phyloP scores from a whole-genome alignment of 2,329 filamentous ascomycete species.

The Aspergillus niger region DNA sequence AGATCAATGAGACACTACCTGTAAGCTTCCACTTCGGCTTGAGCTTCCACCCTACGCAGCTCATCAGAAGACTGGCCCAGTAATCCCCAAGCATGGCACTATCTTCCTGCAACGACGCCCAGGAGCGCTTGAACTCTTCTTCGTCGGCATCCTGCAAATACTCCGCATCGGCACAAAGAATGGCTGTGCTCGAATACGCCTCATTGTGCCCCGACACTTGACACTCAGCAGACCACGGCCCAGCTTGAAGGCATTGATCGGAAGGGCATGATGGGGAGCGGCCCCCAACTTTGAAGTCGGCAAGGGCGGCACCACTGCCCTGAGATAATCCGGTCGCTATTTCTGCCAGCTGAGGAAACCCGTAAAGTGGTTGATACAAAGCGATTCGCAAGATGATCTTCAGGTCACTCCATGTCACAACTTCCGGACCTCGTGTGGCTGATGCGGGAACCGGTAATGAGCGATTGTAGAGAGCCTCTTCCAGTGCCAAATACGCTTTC shows the following conservation, averaged over 20 bases:
- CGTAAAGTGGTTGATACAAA: conserved; percentile 35
- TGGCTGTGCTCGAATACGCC: conserved; percentile 32
- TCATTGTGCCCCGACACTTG: conserved; percentile 28
- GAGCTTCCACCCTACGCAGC: conserved; percentile 41
- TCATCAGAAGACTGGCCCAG: conserved; percentile 41
- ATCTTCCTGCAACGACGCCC: conserved; percentile 26
- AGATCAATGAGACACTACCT: conserved; percentile 22
- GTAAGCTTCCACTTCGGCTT: conserved; percentile 37
- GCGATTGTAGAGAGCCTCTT: conserved; percentile 26
- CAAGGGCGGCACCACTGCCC: conserved; percentile 32
- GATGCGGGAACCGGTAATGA: conserved; percentile 36
- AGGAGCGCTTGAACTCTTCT: conserved; percentile 25
- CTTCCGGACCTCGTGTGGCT: conserved; percentile 33
- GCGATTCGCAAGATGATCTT: conserved; percentile 33
- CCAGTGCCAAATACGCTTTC: conserved; percentile 26
- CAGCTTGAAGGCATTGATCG: conserved; percentile 30
- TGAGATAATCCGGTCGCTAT: conserved; percentile 27
- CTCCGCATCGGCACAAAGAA: conserved; percentile 36
- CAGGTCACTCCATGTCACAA: conserved; percentile 40
- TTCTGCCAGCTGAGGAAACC: conserved; percentile 31
- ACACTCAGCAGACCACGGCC: conserved; percentile 36
- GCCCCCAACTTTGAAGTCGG: conserved; percentile 32
- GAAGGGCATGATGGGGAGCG: conserved; percentile 31
- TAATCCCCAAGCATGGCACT: conserved; percentile 37
- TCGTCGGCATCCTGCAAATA: conserved; percentile 23